Evolutionary conservation across 2,329 filamentous ascomycete species (phyloP).

Genomic region (Ilyonectria destructans): DNA sequence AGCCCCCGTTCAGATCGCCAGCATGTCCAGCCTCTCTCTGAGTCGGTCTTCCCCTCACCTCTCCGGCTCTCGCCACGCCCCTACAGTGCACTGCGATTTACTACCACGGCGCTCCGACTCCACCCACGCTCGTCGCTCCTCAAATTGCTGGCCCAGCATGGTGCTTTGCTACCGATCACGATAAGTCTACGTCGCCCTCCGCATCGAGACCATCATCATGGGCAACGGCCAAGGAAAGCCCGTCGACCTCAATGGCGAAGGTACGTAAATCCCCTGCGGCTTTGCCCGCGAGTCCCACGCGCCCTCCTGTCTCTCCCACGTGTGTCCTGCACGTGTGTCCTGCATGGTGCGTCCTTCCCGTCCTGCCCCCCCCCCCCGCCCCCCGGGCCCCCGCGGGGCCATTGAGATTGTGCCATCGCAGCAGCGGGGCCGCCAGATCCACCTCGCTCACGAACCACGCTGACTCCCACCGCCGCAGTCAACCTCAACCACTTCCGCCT

Average conservation of each 20-base stretch:
- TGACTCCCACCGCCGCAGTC: constrained; percentile 67
- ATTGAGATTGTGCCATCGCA: too few relatives aligned
- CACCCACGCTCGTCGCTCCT: constrained; percentile 40
- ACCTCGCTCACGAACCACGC: not conserved
- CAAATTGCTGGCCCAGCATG: constrained; percentile 50
- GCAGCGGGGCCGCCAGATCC: not conserved
- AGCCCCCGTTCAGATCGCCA: too few relatives aligned
- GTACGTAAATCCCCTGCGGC: constrained; percentile 63
- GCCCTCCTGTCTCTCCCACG: too few relatives aligned
- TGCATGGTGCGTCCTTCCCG: too few relatives aligned
- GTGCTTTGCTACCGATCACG: constrained; percentile 48
- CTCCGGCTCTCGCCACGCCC: too few relatives aligned
- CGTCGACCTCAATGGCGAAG: constrained; percentile 93
- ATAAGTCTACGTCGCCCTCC: constrained; percentile 50
- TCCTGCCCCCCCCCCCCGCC: too few relatives aligned
- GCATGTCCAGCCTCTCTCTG: too few relatives aligned
- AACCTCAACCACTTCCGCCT: constrained; percentile 98
- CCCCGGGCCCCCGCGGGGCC: too few relatives aligned
- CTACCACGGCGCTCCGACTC: constrained; percentile 42
- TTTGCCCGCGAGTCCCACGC: constrained; percentile 4
- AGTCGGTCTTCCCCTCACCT: too few relatives aligned
- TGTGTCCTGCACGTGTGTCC: too few relatives aligned
- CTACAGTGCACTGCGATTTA: too few relatives aligned
- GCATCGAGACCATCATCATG: constrained; percentile 69
- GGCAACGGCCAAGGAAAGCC: constrained; percentile 96